A percentile compares a stretch with the other conserved stretches of the same genome.
Evolutionary conservation across 495 filamentous ascomycete species (phyloP).

Genomic region (Tuber melanosporum): DNA sequence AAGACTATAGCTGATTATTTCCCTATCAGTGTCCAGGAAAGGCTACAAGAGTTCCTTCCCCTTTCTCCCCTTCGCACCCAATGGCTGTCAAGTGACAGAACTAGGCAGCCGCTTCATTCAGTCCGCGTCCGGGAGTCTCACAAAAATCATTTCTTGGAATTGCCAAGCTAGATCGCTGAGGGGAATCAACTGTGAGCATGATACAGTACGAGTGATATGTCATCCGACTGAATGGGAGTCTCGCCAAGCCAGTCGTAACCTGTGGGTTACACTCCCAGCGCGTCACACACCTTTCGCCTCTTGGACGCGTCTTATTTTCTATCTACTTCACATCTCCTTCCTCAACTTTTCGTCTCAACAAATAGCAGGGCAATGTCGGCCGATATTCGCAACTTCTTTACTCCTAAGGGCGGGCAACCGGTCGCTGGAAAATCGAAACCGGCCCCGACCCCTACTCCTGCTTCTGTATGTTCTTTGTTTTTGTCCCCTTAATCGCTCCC

Average conservation of each 20-base stretch:
- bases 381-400: slow-evolving; percentile 79
- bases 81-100: background rate
- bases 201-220: background rate
- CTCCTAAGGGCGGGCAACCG: slow-evolving; percentile 51
- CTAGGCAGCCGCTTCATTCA: background rate
- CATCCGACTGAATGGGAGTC: background rate
- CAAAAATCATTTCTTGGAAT: background rate
- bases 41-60: background rate
- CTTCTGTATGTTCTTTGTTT: slow-evolving; percentile 22
- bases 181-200: background rate
- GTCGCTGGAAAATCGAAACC: slow-evolving; percentile 42
- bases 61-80: background rate
- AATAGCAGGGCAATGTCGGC: slow-evolving; percentile 53
- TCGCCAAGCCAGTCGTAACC: background rate
- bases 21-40: background rate
- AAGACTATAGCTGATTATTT: background rate
- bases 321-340: background rate
- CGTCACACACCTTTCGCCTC: background rate
- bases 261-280: background rate
- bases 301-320: background rate
- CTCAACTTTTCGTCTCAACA: background rate
- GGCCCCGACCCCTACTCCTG: slow-evolving; percentile 15
- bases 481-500: background rate
- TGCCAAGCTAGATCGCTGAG: background rate
- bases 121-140: background rate